Base-by-base conservation (phyloP, 1,139 yeast genomes). In the Saccharomycopsis hybrid region DNA sequence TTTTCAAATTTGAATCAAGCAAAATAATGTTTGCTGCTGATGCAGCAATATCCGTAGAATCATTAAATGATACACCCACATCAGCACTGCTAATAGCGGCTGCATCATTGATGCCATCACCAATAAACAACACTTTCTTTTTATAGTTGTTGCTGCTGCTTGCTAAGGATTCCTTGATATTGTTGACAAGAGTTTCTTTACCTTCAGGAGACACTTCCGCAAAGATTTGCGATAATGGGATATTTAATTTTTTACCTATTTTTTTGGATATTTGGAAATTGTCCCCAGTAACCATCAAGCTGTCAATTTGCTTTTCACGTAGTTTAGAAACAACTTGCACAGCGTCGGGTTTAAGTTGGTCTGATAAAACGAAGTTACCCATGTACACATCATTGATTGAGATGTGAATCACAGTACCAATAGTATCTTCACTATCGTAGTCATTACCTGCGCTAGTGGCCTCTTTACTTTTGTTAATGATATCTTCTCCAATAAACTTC, bases 91-190 rank as follows among this genome's bases (percentile, higher is more conserved):
- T 95, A 54, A 92, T 73, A 0, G 97, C 97, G 0, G 97, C 97
- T 0, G 97, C 95, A 65, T 92, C 99, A 63, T 88, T 88, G 59
- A 88, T 85, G 52, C 99, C 99, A 66, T 92, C 99, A 33, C 99
- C 99, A 35, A 92, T 83, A 72, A 94, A 89, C 1, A 92, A 95
- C 39, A 89, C 82, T 13, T 68, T 62, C 8, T 60, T 33, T n/a
- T n/a, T n/a, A n/a, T n/a, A n/a, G n/a, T n/a, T n/a, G n/a, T n/a
- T n/a, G n/a, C n/a, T n/a, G 13, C 13, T 18, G 9, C 5, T 13
- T 2, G 43, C 27, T 11, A 28, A 25, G 1, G 31, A 33, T 13
- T 60, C 58, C 59, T 84, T 86, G 54, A 92, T 70, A 42, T 73
- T 71, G 39, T 69, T 68, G 29, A 92, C 79, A 30, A 88, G 74